Evolutionary conservation across 192 early-diverging fungal genomes (phyloP).

Genomic region (Coemansia furcata): DNA sequence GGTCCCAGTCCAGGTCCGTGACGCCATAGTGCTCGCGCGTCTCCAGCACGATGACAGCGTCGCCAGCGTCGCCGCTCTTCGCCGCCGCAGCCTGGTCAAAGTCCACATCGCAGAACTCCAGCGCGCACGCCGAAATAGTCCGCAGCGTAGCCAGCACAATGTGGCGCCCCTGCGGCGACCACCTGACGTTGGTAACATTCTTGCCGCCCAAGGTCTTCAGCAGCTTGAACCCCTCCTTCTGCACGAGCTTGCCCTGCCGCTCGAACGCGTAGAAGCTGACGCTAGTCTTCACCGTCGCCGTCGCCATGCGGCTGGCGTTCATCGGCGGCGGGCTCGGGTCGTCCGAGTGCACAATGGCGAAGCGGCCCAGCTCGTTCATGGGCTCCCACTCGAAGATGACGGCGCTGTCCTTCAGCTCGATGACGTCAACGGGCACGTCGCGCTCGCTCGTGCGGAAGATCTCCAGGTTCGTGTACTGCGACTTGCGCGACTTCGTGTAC

Average conservation of each 20-base stretch:
- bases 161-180: constrained; percentile 97
- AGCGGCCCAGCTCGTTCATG: constrained; percentile 68
- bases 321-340: constrained; percentile 62
- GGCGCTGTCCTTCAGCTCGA: constrained; percentile 85
- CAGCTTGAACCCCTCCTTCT: constrained; percentile 70
- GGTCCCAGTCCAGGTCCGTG: constrained; percentile 98
- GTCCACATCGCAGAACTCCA: constrained; percentile 94
- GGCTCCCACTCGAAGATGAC: constrained; percentile 97
- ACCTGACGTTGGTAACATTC: constrained; percentile 78
- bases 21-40: constrained; percentile 90
- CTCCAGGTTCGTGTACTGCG: constrained; percentile 85
- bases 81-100: constrained; percentile 59
- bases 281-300: constrained; percentile 59
- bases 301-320: constrained; percentile 53
- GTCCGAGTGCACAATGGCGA: constrained; percentile 80
- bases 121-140: constrained; percentile 66
- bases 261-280: constrained; percentile 87
- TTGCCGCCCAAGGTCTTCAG: constrained; percentile 83
- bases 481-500: constrained; percentile 88
- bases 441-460: constrained; percentile 90
- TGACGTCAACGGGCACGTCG: constrained; percentile 94
- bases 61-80: constrained; percentile 58
- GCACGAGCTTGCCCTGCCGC: constrained; percentile 64
- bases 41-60: constrained; percentile 64
- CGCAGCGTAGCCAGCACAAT: constrained; percentile 83